Conservation (phyloP, 2,329 filamentous ascomycete genomes). For the Cladosporium sp. region DNA sequence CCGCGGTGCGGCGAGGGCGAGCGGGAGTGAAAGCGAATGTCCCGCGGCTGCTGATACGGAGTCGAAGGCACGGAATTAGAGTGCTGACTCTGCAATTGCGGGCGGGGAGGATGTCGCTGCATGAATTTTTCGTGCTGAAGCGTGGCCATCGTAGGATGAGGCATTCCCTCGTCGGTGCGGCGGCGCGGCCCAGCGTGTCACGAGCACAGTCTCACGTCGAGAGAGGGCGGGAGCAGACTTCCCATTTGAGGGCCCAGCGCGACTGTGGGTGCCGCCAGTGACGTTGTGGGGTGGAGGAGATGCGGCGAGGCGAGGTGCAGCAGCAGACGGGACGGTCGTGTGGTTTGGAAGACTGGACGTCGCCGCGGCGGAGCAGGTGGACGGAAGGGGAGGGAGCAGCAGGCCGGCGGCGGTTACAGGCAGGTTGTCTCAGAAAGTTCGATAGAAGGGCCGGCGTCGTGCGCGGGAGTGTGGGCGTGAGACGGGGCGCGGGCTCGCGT, state of each 20-base stretch:
- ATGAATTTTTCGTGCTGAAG: constrained; percentile 18
- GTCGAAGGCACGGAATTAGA: constrained; percentile 92
- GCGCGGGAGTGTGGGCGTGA: constrained; percentile 1
- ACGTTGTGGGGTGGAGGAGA: constrained; percentile 8
- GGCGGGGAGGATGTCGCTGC: constrained; percentile 19
- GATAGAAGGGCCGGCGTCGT: constrained; percentile 5
- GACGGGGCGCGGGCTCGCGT: not conserved
- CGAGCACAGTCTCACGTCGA: constrained; percentile 23
- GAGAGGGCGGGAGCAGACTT: constrained; percentile 17
- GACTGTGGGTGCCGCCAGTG: constrained; percentile 12
- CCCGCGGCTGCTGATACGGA: constrained; percentile 78
- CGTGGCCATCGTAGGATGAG: constrained; percentile 9
- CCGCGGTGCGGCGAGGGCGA: constrained; percentile 72
- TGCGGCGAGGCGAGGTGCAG: not conserved
- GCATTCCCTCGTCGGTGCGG: constrained; percentile 3
- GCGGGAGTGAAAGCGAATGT: constrained; percentile 72
- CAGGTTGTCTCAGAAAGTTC: constrained; percentile 10
- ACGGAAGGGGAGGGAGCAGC: not conserved
- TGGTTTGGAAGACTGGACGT: too few species aligned
- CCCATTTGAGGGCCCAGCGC: constrained; percentile 20
- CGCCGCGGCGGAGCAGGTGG: not conserved
- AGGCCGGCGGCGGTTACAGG: constrained; percentile 3
- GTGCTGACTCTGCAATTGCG: constrained; percentile 46
- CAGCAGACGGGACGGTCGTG: too few species aligned
- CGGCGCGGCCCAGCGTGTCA: constrained; percentile 20